Evolutionary conservation across 169 alveolate species (phyloP), one percentile per base, ranked within the genome.

Genomic region (Cryptosporidium sp.): DNA sequence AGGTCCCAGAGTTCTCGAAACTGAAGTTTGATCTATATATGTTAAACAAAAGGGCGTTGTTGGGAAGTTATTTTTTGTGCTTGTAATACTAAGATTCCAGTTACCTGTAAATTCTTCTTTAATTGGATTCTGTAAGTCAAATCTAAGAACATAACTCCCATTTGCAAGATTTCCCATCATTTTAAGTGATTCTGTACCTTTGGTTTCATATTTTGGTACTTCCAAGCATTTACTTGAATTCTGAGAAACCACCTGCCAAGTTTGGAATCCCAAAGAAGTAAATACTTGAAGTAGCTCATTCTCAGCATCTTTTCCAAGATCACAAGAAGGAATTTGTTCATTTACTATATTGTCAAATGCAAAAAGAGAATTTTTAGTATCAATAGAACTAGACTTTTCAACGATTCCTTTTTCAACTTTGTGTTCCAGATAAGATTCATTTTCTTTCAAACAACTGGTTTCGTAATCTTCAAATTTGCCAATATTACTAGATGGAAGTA

Each of bases 1-100:
- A 3, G 73, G 89, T 8, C 80, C 89, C 12, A 80, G 9, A 33
- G 75, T 65, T 5, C 53, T 62, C 6, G 75, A 4, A 42, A 80
- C 89, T n/a, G 73, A 60, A 1, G 51, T 44, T 14, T 80, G 89
- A 26, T 26, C 42, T 5, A 80, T 29, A 5, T 37, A 10, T 18
- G 89, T 65, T 62, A 80, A 45, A 44, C 89, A 80, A 42, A 44
- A 80, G 10, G 89, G 89, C 10, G 62, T 42, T 9, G 89, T 80
- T 61, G 89, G 89, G n/a, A 80, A 35, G 21, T 80, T 80, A 51
- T 80, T 80, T 60, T 80, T 60, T 62, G 89, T 80, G 23, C 89
- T 80, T 14, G 89, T 80, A 51, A 80, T 80, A 58, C 89, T 80
- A 3, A 80, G 33, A 14, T 80, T 80, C 89, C 89, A 80, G 60